Conservation (phyloP, 768 basidiomycete genomes). For the Amylocystis lapponica region DNA sequence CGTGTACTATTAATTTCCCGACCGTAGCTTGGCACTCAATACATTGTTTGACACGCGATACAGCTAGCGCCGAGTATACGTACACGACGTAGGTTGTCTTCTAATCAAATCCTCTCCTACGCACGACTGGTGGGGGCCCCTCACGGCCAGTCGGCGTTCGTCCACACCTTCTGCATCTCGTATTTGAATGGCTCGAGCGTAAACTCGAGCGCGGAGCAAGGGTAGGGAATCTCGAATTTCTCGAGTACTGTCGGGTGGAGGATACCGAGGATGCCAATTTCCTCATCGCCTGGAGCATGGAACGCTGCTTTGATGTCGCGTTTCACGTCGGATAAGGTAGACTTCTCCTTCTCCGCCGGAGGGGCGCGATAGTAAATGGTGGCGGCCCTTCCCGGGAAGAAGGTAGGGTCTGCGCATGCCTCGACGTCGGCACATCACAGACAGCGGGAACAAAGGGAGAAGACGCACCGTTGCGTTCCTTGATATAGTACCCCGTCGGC, state of each 20-base stretch:
- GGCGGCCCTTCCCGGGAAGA: conserved; percentile 94
- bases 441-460: background rate
- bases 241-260: conserved; percentile 88
- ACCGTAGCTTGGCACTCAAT: no score
- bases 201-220: conserved; percentile 94
- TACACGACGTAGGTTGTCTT: background rate
- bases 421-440: background rate
- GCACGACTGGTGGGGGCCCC: background rate
- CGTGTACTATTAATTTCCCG: background rate
- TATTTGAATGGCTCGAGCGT: conserved; percentile 93
- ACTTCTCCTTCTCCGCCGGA: conserved; percentile 25
- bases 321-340: conserved; percentile 31
- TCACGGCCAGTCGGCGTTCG: conserved; percentile 2
- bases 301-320: conserved; percentile 42
- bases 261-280: conserved; percentile 88
- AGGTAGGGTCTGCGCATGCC: conserved; percentile 67
- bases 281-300: conserved; percentile 47
- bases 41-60: background rate
- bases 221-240: conserved; percentile 92
- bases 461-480: conserved; percentile 73
- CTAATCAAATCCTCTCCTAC: background rate
- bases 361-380: conserved; percentile 80
- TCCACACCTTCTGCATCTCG: conserved; percentile 21
- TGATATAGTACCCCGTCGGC: conserved; percentile 84
- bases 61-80: background rate